A percentile compares a stretch with the other conserved stretches of the same genome.
Conservation (phyloP, 768 basidiomycete species). For the Auricularia sp. region DNA sequence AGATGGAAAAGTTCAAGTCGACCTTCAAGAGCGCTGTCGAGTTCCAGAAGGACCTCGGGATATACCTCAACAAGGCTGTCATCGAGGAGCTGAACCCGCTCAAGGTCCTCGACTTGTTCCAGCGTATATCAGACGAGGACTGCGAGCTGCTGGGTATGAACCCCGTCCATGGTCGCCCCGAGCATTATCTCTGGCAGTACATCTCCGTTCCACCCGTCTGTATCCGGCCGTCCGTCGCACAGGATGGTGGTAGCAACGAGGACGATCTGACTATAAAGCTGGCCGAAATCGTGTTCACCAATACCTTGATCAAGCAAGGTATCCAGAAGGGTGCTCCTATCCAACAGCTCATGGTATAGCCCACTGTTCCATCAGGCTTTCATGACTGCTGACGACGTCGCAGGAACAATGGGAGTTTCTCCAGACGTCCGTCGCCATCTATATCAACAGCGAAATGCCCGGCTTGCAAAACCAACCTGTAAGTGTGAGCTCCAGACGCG, state of each 20-base stretch:
- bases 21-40: slow-evolving; percentile 75
- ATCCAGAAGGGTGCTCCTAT: slow-evolving; percentile 82
- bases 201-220: slow-evolving; percentile 96
- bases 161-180: slow-evolving; percentile 82
- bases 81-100: slow-evolving; percentile 92
- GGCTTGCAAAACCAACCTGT: slow-evolving; percentile 74
- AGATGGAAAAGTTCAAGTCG: slow-evolving; percentile 79
- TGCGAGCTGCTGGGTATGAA: slow-evolving; percentile 89
- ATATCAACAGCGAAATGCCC: slow-evolving; percentile 94
- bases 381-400: slow-evolving; percentile 4
- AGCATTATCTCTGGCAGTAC: slow-evolving; percentile 98
- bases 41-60: slow-evolving; percentile 76
- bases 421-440: slow-evolving; percentile 90
- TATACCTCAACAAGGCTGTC: slow-evolving; percentile 78
- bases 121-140: slow-evolving; percentile 88
- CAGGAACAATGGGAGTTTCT: slow-evolving; percentile 99
- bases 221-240: slow-evolving; percentile 93
- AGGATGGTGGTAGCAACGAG: slow-evolving; percentile 97
- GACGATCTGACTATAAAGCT: slow-evolving; percentile 97
- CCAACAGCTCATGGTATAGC: slow-evolving; percentile 72
- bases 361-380: slow-evolving; percentile 1
- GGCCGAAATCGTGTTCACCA: slow-evolving; percentile 92
- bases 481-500: slow-evolving; percentile 4
- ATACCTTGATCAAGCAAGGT: slow-evolving; percentile 84
- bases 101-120: slow-evolving; percentile 87